Evolutionary conservation across 306 rosid species (phyloP).

Genomic region (Erythrophleum fordii): DNA sequence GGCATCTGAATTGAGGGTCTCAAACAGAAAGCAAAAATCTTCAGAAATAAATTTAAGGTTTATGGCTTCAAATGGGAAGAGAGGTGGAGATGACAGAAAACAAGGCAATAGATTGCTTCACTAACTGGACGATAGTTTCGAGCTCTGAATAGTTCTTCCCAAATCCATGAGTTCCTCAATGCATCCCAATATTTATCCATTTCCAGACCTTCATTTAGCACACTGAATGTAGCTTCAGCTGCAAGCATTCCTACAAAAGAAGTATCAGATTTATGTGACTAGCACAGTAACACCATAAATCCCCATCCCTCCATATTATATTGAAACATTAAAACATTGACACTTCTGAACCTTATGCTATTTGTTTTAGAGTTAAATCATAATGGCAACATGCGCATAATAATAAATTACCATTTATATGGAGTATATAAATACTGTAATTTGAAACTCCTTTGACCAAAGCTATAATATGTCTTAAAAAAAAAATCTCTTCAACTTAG

Average conservation of each 20-base stretch:
- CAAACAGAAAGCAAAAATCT: slow-evolving; percentile 28
- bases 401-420: neutral
- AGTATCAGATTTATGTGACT: slow-evolving; percentile 9
- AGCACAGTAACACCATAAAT: slow-evolving; percentile 2
- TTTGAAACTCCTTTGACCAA: slow-evolving; percentile 24
- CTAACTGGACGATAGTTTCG: slow-evolving; percentile 86
- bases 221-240: slow-evolving; percentile 79
- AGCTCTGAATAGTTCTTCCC: slow-evolving; percentile 84
- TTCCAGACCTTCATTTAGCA: slow-evolving; percentile 60
- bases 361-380: neutral
- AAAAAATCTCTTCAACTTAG: neutral
- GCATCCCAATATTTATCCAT: slow-evolving; percentile 85
- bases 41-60: neutral
- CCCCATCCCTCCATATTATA: neutral
- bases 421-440: neutral
- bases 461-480: neutral
- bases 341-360: neutral
- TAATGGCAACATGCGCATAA: neutral
- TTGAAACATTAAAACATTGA: neutral
- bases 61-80: slow-evolving; percentile 3
- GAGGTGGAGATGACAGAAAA: slow-evolving; percentile 19
- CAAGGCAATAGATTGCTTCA: slow-evolving; percentile 38
- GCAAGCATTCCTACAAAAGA: slow-evolving; percentile 86
- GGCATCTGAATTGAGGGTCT: slow-evolving; percentile 20
- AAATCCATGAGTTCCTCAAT: slow-evolving; percentile 82